Conservation (phyloP, 2,329 filamentous ascomycete genomes). For the Claviceps monticola region DNA sequence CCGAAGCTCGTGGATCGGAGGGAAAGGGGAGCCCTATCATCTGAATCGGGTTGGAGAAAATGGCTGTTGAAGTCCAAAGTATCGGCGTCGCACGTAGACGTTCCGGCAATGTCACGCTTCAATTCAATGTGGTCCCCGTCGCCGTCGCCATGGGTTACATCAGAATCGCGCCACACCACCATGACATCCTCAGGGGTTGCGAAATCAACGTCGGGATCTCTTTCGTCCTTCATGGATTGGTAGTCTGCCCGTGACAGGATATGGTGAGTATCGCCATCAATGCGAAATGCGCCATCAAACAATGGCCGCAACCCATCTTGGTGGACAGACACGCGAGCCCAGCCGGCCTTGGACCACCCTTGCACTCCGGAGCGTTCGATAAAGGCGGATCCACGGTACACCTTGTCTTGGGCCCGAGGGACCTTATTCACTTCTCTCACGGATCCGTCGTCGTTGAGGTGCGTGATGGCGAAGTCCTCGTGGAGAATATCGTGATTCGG, state of each 20-base stretch:
- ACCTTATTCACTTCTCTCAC: slow-evolving; percentile 54
- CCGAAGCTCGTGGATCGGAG: slow-evolving; percentile 49
- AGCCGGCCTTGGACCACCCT: slow-evolving; percentile 71
- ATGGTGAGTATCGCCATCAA: slow-evolving; percentile 75
- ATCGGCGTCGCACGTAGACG: slow-evolving; percentile 58
- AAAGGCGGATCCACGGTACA: slow-evolving; percentile 73
- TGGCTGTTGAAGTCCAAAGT: slow-evolving; percentile 65
- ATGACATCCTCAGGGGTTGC: slow-evolving; percentile 55
- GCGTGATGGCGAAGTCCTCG: slow-evolving; percentile 59
- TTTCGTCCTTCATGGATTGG: slow-evolving; percentile 50
- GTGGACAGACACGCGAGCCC: slow-evolving; percentile 69
- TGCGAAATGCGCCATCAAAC: slow-evolving; percentile 80
- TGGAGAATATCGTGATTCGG: slow-evolving; percentile 86
- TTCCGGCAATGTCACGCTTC: slow-evolving; percentile 38
- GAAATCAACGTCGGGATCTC: slow-evolving; percentile 53
- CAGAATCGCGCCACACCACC: slow-evolving; percentile 86
- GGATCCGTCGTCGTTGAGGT: slow-evolving; percentile 58
- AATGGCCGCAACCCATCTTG: slow-evolving; percentile 64
- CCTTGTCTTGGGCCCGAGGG: slow-evolving; percentile 58
- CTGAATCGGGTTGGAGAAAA: slow-evolving; percentile 51
- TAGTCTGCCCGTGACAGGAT: slow-evolving; percentile 67
- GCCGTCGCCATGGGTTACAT: slow-evolving; percentile 38
- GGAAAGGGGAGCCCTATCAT: slow-evolving; percentile 27
- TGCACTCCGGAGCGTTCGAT: slow-evolving; percentile 43
- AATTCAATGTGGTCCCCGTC: slow-evolving; percentile 41